These are phyloP conservation scores for Suillus ampliporus DNA, from an alignment of 768 basidiomycete genomes.

Conservation along the genomic window DNA sequence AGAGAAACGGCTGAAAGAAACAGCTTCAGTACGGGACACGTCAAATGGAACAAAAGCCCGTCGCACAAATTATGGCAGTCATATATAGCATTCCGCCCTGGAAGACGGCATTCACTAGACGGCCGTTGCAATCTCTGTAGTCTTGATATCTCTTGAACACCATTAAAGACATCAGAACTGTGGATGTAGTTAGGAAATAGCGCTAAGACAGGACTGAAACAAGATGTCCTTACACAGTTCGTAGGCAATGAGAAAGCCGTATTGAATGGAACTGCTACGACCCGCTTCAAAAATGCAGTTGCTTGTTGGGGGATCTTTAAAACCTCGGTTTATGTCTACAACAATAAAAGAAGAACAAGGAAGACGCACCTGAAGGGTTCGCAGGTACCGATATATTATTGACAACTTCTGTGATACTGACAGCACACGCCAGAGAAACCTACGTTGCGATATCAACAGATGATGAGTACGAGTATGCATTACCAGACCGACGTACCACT, in stretches of 20 bases:
- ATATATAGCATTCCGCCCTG: constrained; percentile 2
- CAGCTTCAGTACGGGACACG: neutral
- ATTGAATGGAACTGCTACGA: neutral
- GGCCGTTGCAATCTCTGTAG: neutral
- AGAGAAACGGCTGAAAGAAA: neutral
- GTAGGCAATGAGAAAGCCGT: neutral
- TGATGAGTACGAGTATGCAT: neutral
- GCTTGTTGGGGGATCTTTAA: neutral
- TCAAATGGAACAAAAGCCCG: neutral
- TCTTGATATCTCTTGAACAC: constrained; percentile 4
- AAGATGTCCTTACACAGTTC: neutral
- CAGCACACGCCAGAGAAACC: neutral
- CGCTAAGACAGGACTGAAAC: too few species aligned
- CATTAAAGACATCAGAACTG: constrained; percentile 1
- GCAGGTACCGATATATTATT: too few species aligned
- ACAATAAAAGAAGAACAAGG: neutral
- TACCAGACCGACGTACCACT: neutral
- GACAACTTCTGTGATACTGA: neutral
- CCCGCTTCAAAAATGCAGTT: constrained; percentile 5
- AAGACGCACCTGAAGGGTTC: too few species aligned
- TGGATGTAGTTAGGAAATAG: neutral
- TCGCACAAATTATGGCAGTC: constrained; percentile 4
- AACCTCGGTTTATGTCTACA: neutral
- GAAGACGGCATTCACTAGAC: neutral
- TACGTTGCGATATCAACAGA: neutral